Base-by-base conservation (phyloP, 2,329 filamentous ascomycete species). In the Aspergillus pseudoterreus region DNA sequence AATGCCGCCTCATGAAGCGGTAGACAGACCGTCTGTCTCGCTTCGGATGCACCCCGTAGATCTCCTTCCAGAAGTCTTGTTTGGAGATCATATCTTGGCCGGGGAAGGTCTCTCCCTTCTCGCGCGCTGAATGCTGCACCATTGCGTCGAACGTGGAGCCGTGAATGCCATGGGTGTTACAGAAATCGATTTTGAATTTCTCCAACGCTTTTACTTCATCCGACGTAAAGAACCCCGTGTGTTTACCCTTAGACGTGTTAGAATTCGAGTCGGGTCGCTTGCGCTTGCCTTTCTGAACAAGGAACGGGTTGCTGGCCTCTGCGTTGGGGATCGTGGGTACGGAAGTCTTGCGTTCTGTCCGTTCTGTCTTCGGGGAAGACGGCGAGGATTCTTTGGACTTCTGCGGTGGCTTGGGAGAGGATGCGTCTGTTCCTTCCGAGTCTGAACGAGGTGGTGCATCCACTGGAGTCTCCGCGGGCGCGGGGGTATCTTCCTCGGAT, bases 1-100 rank as follows among this genome's bases (percentile, higher is more conserved):
- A 75, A 56, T 74, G 71, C 11, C 72, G 67, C 12, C 70, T 66
- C 64, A 73, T 72, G 56, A 75, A 76, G 8, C 73, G 65, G 43
- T 68, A 64, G 39, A 74, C 62, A 12, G 72, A 74, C 45, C 70
- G 60, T 21, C 57, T 60, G 48, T 72, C 68, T 24, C 73, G 62
- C 38, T 61, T 46, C 3, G 73, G 73, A 9, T 74, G 55, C 3
- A 68, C 57, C 19, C 53, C 56, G 52, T 70, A 69, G 45, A 73
- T 66, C 4, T 57, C 49, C 14, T 63, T 53, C 65, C 73, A 70
- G 45, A 75, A 74, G 0, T 71, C 63, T 9, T 27, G n/a, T 52
- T 69, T 69, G 1, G 47, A 55, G 41, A 68, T 59, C 6, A 61
- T 42, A 1, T 49, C n/a, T 4, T 58, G 46, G 14, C 59, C 52